phyloP scores from a whole-genome alignment of 805 yeast species.

The Wickerhamomyces alni region DNA sequence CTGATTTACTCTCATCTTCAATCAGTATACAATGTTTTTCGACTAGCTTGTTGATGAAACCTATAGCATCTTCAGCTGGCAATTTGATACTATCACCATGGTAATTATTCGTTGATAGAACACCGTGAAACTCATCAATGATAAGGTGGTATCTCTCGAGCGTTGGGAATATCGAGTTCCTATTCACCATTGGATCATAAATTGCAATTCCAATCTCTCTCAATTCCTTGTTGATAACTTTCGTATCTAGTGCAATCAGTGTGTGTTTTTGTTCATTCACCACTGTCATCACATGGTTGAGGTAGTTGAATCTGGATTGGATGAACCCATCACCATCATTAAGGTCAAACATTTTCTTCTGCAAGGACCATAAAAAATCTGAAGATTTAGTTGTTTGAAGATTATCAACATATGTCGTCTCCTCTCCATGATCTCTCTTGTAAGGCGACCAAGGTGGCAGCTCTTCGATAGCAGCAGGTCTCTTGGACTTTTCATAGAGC shows the following conservation, averaged over 20 bases:
- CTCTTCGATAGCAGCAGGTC: not conserved
- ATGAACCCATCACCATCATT: not conserved
- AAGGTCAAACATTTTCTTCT: not conserved
- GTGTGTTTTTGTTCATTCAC: conserved; percentile 8
- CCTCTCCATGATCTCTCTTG: not conserved
- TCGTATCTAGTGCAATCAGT: conserved; percentile 8
- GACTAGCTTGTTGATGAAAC: conserved; percentile 3
- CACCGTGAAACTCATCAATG: conserved; percentile 15
- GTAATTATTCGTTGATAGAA: conserved; percentile 15
- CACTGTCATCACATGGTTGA: conserved; percentile 6
- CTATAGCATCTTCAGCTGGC: conserved; percentile 8
- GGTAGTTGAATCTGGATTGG: conserved; percentile 7
- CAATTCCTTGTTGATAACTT: conserved; percentile 6
- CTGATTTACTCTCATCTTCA: not conserved
- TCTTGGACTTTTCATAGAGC: not conserved
- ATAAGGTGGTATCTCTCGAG: conserved; percentile 13
- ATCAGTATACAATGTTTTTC: conserved; percentile 1
- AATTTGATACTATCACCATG: conserved; percentile 14
- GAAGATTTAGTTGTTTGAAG: conserved; percentile 4
- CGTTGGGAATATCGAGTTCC: conserved; percentile 7
- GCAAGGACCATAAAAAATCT: conserved; percentile 8
- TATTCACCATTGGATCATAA: conserved; percentile 14
- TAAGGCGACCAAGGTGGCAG: not conserved
- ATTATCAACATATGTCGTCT: not conserved
- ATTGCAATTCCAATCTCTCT: conserved; percentile 16